phyloP scores from a whole-genome alignment of 805 yeast species.

The Candida anglica region DNA sequence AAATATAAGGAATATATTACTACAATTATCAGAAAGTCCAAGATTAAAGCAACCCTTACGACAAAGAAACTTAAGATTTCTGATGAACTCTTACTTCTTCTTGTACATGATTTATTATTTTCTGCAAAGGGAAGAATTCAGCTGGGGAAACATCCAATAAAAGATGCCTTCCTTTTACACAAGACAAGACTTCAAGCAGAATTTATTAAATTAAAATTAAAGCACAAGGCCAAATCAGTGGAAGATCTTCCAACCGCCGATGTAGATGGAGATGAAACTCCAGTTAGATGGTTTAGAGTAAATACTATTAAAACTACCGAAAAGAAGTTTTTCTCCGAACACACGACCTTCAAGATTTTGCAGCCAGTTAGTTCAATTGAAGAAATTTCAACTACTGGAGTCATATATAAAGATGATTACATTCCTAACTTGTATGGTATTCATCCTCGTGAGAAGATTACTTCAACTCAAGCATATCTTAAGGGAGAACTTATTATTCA shows the following conservation, averaged over 20 bases:
- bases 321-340: conserved; percentile 33
- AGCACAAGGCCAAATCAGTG: conserved; percentile 57
- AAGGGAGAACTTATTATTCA: conserved; percentile 84
- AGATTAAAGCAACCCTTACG: conserved; percentile 52
- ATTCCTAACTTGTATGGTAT: conserved; percentile 80
- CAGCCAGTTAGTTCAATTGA: conserved; percentile 43
- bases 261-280: conserved; percentile 59
- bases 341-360: conserved; percentile 37
- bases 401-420: conserved; percentile 66
- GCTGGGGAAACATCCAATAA: conserved; percentile 83
- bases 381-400: conserved; percentile 39
- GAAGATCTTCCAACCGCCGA: conserved; percentile 43
- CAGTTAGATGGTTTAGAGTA: conserved; percentile 75
- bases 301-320: conserved; percentile 56
- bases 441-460: conserved; percentile 69
- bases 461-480: conserved; percentile 63
- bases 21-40: conserved; percentile 62
- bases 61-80: conserved; percentile 40
- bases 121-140: conserved; percentile 78
- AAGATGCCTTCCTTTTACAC: conserved; percentile 73
- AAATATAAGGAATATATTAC: conserved; percentile 63
- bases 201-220: conserved; percentile 69
- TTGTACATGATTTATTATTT: conserved; percentile 79
- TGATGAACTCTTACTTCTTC: conserved; percentile 52
- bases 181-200: conserved; percentile 83